phyloP scores from a whole-genome alignment of 345 rosid genomes.

The Bruguiera gymnorhiza region DNA sequence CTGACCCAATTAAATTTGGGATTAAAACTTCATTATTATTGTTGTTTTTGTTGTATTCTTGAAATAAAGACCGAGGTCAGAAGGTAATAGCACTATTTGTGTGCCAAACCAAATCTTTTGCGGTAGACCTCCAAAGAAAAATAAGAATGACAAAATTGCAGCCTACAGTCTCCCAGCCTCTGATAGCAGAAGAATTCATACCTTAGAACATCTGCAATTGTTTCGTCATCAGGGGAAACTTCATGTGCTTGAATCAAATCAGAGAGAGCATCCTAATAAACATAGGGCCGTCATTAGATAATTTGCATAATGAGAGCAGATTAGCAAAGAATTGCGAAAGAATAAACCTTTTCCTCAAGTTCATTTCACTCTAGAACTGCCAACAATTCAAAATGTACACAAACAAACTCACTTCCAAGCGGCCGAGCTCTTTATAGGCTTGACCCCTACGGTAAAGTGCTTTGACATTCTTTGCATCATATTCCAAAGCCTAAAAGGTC shows the following conservation, averaged over 20 bases:
- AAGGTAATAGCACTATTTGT: too few relatives aligned
- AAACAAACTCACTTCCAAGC: constrained; percentile 61
- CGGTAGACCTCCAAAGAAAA: too few relatives aligned
- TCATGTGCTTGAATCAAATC: constrained; percentile 78
- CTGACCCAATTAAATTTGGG: too few relatives aligned
- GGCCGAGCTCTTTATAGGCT: constrained; percentile 78
- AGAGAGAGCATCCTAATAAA: constrained; percentile 70
- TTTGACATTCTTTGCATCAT: constrained; percentile 77
- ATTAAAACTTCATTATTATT: too few relatives aligned
- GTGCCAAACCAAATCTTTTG: too few relatives aligned
- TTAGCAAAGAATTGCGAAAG: neutral
- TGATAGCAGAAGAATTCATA: constrained; percentile 15
- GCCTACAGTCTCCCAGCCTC: too few relatives aligned
- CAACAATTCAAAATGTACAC: constrained; percentile 9
- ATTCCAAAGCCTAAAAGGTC: constrained; percentile 62
- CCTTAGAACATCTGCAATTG: constrained; percentile 76
- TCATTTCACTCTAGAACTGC: constrained; percentile 15
- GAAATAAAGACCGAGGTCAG: too few relatives aligned
- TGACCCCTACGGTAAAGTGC: constrained; percentile 98
- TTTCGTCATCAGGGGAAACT: constrained; percentile 84
- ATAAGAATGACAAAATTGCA: too few relatives aligned
- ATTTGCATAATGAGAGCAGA: neutral
- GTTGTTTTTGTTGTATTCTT: too few relatives aligned
- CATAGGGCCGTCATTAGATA: constrained; percentile 13
- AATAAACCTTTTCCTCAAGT: neutral